Base-by-base conservation (phyloP, 768 basidiomycete species). In the Kwoniella dendrophila region DNA sequence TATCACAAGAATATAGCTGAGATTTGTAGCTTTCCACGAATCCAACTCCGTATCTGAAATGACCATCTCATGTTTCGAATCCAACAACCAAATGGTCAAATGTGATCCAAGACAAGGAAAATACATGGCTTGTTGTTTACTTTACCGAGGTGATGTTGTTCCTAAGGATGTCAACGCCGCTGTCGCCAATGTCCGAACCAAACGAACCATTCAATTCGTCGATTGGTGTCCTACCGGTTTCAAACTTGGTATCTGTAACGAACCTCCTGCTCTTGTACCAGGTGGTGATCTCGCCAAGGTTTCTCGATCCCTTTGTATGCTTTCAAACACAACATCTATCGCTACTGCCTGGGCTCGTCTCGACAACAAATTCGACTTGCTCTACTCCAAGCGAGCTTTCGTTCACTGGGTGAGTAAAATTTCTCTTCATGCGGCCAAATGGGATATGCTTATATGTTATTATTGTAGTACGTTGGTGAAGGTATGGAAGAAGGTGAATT, bases 401-500 rank as follows among this genome's bases (percentile, higher is more conserved):
- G 82, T 80, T 36, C 79, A 80, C 73, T 80, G 79, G 79, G 78
- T 75, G 59, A 64, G 77, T 72, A 22, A 4, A 32, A 10, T 44
- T 4, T 38, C 30, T 2, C 27, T 3, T 29, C 40, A n/a, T 91
- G 67, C 88, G 90, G 26, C 88, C 90, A 16, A 8, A 20, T 59
- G 33, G 11, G 8, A 3, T 27, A 26, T 33, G 64, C 68, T 71
- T 49, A 70, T 50, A 1, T 18, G 20, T 20, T 79, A 36, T 27
- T 20, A n/a, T 32, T 11, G 3, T 90, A 92, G 92, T 95, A 94
- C 75, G 94, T 96, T 66, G 94, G 94, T 77, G 94, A 98, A 82
- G 95, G 95, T 83, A 97, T 98, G 95, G 95, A 97, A 79, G 95
- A 98, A 84, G 95, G 95, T 81, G 95, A 98, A 82, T 97, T 97